phyloP scores from a whole-genome alignment of 2,329 filamentous ascomycete species.

The Calycina marina region DNA sequence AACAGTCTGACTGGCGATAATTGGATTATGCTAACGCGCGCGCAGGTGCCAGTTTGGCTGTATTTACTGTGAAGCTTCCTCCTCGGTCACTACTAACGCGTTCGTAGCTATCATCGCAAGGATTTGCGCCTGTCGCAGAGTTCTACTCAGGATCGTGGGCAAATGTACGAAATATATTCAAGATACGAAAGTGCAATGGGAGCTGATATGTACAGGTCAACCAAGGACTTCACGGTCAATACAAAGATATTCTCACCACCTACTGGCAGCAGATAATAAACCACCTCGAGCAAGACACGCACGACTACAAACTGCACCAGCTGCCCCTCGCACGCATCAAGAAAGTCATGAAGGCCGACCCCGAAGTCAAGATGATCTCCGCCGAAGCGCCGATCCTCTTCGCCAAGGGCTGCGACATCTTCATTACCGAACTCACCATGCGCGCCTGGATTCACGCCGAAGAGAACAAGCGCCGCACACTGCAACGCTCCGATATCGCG shows the following conservation, averaged over 20 bases:
- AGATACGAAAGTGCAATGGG: constrained; percentile 3
- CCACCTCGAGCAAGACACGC: constrained; percentile 83
- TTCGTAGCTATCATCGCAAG: constrained; percentile 64
- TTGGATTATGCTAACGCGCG: constrained; percentile 15
- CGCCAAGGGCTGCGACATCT: constrained; percentile 96
- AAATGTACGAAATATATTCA: constrained; percentile 48
- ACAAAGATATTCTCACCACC: constrained; percentile 93
- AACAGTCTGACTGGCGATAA: constrained; percentile 1
- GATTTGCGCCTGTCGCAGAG: constrained; percentile 76
- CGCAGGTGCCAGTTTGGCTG: constrained; percentile 52
- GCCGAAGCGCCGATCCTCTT: constrained; percentile 96
- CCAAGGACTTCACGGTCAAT: constrained; percentile 81
- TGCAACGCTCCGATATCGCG: constrained; percentile 93
- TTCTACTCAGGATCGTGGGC: constrained; percentile 91
- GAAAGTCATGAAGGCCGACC: constrained; percentile 99
- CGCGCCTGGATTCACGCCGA: constrained; percentile 98
- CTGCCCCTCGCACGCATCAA: constrained; percentile 96
- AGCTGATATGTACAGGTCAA: constrained; percentile 51
- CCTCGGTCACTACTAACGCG: constrained; percentile 14
- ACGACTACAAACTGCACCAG: constrained; percentile 98
- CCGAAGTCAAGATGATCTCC: constrained; percentile 99
- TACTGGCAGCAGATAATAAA: constrained; percentile 99
- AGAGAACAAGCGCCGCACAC: constrained; percentile 91
- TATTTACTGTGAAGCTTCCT: constrained; percentile 29
- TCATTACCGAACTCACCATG: constrained; percentile 98